Evolutionary conservation across 805 yeast genomes (phyloP), one percentile per base, ranked within the genome.

Genomic region (Metschnikowia arizonensis): DNA sequence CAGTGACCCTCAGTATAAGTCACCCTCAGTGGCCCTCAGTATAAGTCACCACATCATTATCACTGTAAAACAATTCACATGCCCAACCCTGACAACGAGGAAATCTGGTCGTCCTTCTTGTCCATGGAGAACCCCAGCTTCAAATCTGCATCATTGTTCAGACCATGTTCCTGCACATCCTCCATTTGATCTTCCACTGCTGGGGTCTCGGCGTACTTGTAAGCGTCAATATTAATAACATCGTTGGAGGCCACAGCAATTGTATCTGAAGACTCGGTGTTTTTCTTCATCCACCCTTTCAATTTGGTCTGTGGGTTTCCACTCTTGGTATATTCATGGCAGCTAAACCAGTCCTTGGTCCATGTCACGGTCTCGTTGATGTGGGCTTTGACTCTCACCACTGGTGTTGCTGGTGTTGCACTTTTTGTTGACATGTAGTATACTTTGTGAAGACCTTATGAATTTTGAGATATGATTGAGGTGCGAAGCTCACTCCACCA

Each of bases 291-390:
- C 76, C 76, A 71, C 5, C 74, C 73, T 50, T 66, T 69, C 38
- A 67, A 52, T 32, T 56, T 52, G 42, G 53, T 39, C 31, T 49
- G 45, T 2, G 42, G 42, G 21, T 39, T 29, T 21, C 42, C 42
- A 17, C 28, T 39, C 34, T 39, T 39, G 28, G 40, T 49, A 43
- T 39, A 49, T 24, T 50, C 54, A 19, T 47, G 49, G 6, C 71
- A 69, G 26, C 50, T 50, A 51, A 64, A 65, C 73, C 74, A 69
- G 48, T 65, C 72, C 32, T 66, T 63, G 40, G 62, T 61, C 75
- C 75, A 70, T 10, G 71, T 65, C 44, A 47, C 46, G 8, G 54
- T 39, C 18, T 53, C 56, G 35, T 33, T 48, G 25, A 51, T 41
- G 18, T 51, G 55, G 12, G 55, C 42, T 19, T 46, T 49, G 17